Evolutionary conservation across 2,329 filamentous ascomycete genomes (phyloP).

Genomic region (Tolypocladium amazonense): DNA sequence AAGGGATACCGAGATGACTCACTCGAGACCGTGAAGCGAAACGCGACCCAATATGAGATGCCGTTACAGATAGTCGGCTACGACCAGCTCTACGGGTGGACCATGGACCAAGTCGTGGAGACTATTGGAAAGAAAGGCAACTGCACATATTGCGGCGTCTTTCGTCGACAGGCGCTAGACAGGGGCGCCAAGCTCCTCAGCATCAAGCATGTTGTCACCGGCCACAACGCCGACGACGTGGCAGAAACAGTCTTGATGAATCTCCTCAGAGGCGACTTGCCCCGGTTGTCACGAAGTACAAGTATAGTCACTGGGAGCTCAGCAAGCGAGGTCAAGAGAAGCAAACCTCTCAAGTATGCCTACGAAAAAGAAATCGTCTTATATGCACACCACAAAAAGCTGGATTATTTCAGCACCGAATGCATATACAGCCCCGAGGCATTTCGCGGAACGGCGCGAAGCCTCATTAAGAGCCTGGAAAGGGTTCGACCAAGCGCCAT

Average conservation of each 20-base stretch:
- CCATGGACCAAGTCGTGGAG: constrained; percentile 97
- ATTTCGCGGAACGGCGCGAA: constrained; percentile 84
- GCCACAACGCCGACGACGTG: constrained; percentile 95
- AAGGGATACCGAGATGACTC: constrained; percentile 95
- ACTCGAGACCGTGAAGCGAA: constrained; percentile 90
- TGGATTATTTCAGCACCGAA: constrained; percentile 97
- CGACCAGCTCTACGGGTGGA: constrained; percentile 92
- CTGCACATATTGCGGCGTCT: constrained; percentile 97
- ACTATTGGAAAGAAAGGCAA: constrained; percentile 97
- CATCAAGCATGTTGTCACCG: constrained; percentile 90
- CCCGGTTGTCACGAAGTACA: constrained; percentile 77
- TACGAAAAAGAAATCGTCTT: constrained; percentile 99
- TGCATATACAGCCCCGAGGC: constrained; percentile 98
- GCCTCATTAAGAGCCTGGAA: constrained; percentile 90
- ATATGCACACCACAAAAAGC: constrained; percentile 91
- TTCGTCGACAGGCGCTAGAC: constrained; percentile 86
- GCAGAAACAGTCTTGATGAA: constrained; percentile 99
- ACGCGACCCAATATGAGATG: constrained; percentile 85
- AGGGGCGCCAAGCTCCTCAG: constrained; percentile 78
- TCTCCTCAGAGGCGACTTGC: constrained; percentile 77
- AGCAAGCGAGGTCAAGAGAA: constrained; percentile 82
- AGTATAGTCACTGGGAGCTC: constrained; percentile 74
- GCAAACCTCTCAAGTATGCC: constrained; percentile 94
- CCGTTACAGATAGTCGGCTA: constrained; percentile 87
- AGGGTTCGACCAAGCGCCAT: constrained; percentile 89